Evolutionary conservation across 2,329 filamentous ascomycete species (phyloP), one percentile per base, ranked within the genome.

Genomic region (Apiospora phragmitis): DNA sequence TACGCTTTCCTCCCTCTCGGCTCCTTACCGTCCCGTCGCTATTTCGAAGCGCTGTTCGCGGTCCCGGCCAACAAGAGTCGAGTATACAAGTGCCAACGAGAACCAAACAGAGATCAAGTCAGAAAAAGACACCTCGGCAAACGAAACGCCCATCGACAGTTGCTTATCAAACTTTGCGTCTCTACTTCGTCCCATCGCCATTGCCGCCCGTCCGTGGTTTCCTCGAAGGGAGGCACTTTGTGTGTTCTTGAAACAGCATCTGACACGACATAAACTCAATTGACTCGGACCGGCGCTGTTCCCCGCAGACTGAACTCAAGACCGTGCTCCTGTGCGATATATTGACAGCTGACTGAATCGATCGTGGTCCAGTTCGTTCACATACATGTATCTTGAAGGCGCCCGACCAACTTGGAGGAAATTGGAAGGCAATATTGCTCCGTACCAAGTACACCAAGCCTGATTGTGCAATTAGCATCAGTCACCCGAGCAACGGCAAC

Each of bases 201-300:
- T 62, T 11, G 29, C 32, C 32, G 32, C 55, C 38, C 38, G 55
- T 18, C 55, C 7, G 21, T 38, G 8, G 18, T 38, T 38, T 38
- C 55, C 55, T 62, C 32, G 55, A n/a, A 62, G 3, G 55, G 29
- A 38, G 55, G 32, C 32, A 62, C 32, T 62, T 62, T 38, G 18
- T 32, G 32, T 62, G 18, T 47, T 47, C 26, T 67, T 67, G 65
- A 47, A 35, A 47, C 65, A 21, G 45, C 42, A 47, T 47, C 65
- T 67, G 65, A 67, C 41, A 47, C 65, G 65, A 35, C 42, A 67
- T 47, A 67, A 67, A 67, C 65, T 67, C 65, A 67, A 67, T 67
- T 67, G 65, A 67, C 65, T 67, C 65, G 65, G 65, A 47, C 65
- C 8, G 65, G 42, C n/a, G 42, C 26, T 47, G 65, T 26, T 26